phyloP scores from a whole-genome alignment of 1,284 basidiomycete genomes.

The Abortiporus biennis region DNA sequence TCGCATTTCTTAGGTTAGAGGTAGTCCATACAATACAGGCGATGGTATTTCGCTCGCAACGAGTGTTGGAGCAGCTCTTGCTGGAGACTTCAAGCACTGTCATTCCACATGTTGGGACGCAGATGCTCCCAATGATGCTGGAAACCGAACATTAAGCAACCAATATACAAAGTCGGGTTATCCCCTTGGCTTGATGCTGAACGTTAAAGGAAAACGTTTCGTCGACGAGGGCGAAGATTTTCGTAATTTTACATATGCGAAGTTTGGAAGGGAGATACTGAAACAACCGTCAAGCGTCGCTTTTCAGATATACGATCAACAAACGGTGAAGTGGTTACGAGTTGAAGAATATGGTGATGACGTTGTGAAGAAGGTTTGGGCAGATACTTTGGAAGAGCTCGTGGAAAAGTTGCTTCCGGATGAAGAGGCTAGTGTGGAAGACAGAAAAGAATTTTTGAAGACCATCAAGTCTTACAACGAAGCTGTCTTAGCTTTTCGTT shows the following conservation, averaged over 20 bases:
- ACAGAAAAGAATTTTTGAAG: slow-evolving; percentile 33
- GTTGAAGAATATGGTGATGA: slow-evolving; percentile 60
- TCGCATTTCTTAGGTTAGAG: slow-evolving; percentile 45
- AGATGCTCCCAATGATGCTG: slow-evolving; percentile 43
- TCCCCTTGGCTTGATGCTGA: slow-evolving; percentile 64
- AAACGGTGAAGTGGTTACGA: slow-evolving; percentile 37
- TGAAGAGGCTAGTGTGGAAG: too few species aligned
- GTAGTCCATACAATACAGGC: slow-evolving; percentile 63
- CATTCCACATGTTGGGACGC: slow-evolving; percentile 71
- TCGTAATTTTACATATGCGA: slow-evolving; percentile 67
- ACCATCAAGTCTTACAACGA: slow-evolving; percentile 47
- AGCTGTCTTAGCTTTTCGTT: slow-evolving; percentile 33
- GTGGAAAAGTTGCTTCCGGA: slow-evolving; percentile 38
- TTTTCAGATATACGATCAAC: slow-evolving; percentile 59
- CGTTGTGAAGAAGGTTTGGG: slow-evolving; percentile 49
- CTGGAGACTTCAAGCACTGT: slow-evolving; percentile 57
- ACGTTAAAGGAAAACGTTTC: slow-evolving; percentile 48
- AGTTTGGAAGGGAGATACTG: slow-evolving; percentile 55
- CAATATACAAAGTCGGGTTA: slow-evolving; percentile 71
- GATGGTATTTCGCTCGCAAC: slow-evolving; percentile 52
- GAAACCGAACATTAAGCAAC: slow-evolving; percentile 54
- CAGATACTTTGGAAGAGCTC: slow-evolving; percentile 42
- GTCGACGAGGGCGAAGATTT: slow-evolving; percentile 69
- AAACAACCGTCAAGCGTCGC: slow-evolving; percentile 49
- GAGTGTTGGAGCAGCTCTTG: slow-evolving; percentile 44